phyloP scores from a whole-genome alignment of 139 green algal genomes.

The Tetradesmus obliquus region DNA sequence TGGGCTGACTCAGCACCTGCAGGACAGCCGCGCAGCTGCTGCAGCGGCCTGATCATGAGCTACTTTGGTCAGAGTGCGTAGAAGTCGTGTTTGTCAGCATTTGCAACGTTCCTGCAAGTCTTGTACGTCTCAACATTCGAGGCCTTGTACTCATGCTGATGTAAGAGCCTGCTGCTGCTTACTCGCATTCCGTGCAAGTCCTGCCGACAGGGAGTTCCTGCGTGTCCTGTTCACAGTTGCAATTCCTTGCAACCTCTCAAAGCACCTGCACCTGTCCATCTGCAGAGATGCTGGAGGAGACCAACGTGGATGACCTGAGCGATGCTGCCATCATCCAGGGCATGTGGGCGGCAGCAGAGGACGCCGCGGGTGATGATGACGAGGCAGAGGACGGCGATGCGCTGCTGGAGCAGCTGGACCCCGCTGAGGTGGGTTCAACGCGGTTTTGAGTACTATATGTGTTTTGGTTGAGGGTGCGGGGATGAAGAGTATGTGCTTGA shows the following conservation, averaged over 20 bases:
- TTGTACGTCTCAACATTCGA: too few relatives aligned
- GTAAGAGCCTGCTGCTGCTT: too few relatives aligned
- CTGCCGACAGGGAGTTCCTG: background rate
- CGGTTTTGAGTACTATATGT: too few relatives aligned
- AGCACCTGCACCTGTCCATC: background rate
- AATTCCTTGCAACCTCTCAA: too few relatives aligned
- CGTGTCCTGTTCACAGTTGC: too few relatives aligned
- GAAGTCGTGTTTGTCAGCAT: background rate
- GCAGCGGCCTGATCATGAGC: background rate
- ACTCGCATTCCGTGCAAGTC: background rate
- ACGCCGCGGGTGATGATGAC: conserved; percentile 30
- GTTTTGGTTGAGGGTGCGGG: too few relatives aligned
- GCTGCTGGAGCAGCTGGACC: conserved; percentile 37
- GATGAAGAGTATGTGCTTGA: too few relatives aligned
- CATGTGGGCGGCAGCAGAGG: conserved; percentile 39
- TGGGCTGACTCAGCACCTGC: background rate
- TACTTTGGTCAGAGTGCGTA: background rate
- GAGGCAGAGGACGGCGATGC: conserved; percentile 51
- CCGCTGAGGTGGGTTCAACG: background rate
- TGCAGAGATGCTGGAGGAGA: conserved; percentile 4
- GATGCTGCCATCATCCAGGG: conserved; percentile 31
- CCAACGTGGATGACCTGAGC: conserved; percentile 7
- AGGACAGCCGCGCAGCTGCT: background rate
- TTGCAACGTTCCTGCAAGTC: too few relatives aligned
- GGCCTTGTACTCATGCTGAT: too few relatives aligned